These are phyloP conservation scores for Botrytis aclada DNA, from an alignment of 2,329 filamentous ascomycete species.

Conservation along the genomic window DNA sequence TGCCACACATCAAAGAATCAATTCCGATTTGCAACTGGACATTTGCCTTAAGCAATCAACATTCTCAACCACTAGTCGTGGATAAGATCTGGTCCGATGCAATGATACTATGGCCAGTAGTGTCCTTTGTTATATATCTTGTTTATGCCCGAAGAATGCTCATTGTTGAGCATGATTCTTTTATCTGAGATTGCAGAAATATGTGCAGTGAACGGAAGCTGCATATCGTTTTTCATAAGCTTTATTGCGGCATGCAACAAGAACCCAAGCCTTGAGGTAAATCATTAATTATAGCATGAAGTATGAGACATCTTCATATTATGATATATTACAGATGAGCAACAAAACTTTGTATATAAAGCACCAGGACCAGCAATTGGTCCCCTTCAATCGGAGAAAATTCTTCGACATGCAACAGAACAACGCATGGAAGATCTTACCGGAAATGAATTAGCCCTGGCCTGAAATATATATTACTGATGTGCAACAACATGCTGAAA, in stretches of 20 bases:
- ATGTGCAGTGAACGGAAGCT: not conserved
- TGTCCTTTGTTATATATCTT: not conserved
- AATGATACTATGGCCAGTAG: no score
- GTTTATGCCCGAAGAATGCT: no score
- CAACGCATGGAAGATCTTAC: not conserved
- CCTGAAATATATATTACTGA: not conserved
- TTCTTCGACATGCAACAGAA: not conserved
- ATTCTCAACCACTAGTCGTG: not conserved
- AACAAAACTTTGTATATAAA: not conserved
- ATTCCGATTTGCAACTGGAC: not conserved
- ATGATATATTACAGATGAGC: not conserved
- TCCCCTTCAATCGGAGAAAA: not conserved
- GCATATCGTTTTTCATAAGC: not conserved
- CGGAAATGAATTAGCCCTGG: not conserved
- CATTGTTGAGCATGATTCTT: not conserved
- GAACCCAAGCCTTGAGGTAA: accelerated
- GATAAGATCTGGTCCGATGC: not conserved
- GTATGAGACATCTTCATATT: not conserved
- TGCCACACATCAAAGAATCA: not conserved
- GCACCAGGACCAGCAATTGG: not conserved
- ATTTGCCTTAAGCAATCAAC: not conserved
- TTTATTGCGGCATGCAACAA: not conserved
- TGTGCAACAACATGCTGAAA: not conserved
- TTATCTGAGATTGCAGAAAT: no score
- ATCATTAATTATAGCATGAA: not conserved